A percentile compares a stretch with the other conserved stretches of the same genome.
phyloP scores from a whole-genome alignment of 345 rosid species.

The Acer campestre region DNA sequence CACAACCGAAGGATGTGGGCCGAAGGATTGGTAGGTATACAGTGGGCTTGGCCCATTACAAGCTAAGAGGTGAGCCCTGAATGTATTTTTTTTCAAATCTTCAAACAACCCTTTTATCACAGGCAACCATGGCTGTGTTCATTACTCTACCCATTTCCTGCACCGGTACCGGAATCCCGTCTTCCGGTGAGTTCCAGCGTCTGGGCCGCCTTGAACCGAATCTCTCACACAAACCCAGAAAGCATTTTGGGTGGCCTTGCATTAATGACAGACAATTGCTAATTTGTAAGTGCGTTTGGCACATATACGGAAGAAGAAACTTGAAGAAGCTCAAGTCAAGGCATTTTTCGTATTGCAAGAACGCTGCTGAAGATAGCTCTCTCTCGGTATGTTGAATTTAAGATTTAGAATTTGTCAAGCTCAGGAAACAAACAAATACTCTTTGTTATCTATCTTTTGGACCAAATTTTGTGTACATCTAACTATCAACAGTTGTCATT shows the following conservation, averaged over 20 bases:
- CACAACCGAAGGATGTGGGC: too few species aligned
- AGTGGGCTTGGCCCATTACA: too few species aligned
- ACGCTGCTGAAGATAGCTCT: constrained; percentile 48
- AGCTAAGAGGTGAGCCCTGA: too few species aligned
- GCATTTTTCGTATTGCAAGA: constrained; percentile 46
- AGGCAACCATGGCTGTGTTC: constrained; percentile 41
- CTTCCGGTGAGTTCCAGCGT: constrained; percentile 30
- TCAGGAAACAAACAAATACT: too few species aligned
- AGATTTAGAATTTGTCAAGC: too few species aligned
- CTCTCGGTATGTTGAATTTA: constrained; percentile 41
- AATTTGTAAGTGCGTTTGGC: constrained; percentile 32
- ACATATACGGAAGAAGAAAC: constrained; percentile 28
- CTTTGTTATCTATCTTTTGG: too few species aligned
- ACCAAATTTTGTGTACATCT: too few species aligned
- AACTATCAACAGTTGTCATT: too few species aligned
- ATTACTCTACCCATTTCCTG: constrained; percentile 39
- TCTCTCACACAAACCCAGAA: constrained; percentile 29
- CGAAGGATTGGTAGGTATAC: too few species aligned
- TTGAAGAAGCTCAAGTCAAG: constrained; percentile 33
- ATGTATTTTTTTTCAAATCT: too few species aligned
- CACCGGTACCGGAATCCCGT: neutral
- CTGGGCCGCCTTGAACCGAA: constrained; percentile 26
- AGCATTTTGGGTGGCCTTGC: constrained; percentile 31
- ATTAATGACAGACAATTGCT: constrained; percentile 16
- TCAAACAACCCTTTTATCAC: too few species aligned